These are phyloP conservation scores for Barnettozyma pratensis DNA, from an alignment of 805 yeast species.

Conservation along the genomic window DNA sequence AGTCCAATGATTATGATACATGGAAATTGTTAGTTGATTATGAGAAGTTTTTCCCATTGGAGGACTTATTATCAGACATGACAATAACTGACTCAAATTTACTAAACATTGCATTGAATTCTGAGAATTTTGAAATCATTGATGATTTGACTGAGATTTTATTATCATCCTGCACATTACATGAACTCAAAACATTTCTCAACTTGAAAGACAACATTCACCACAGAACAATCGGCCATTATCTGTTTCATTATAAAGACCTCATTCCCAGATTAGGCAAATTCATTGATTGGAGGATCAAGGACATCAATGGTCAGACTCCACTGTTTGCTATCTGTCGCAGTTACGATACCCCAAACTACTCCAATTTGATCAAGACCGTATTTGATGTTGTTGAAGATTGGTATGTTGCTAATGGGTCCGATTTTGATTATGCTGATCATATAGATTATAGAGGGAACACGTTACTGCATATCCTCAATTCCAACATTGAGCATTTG, in stretches of 20 bases:
- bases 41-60: conserved; percentile 50
- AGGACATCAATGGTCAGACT: conserved; percentile 66
- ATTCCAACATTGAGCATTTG: conserved; percentile 40
- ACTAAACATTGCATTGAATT: conserved; percentile 55
- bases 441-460: conserved; percentile 76
- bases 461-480: conserved; percentile 68
- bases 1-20: conserved; percentile 37
- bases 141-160: conserved; percentile 43
- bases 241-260: conserved; percentile 51
- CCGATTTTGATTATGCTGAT: conserved; percentile 41
- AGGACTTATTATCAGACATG: conserved; percentile 62
- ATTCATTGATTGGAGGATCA: conserved; percentile 61
- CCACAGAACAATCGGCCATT: conserved; percentile 68
- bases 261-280: conserved; percentile 51
- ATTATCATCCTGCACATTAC: conserved; percentile 32
- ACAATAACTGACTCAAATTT: conserved; percentile 51
- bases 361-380: conserved; percentile 40
- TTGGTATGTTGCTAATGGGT: conserved; percentile 34
- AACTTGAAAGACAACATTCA: conserved; percentile 41
- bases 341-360: conserved; percentile 72
- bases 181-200: conserved; percentile 46
- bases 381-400: conserved; percentile 40
- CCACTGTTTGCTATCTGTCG: conserved; percentile 73
- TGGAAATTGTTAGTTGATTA: conserved; percentile 44
- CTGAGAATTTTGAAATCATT: conserved; percentile 43